Base-by-base conservation (phyloP, 2,329 filamentous ascomycete species). In the Penicillium corylophilum region DNA sequence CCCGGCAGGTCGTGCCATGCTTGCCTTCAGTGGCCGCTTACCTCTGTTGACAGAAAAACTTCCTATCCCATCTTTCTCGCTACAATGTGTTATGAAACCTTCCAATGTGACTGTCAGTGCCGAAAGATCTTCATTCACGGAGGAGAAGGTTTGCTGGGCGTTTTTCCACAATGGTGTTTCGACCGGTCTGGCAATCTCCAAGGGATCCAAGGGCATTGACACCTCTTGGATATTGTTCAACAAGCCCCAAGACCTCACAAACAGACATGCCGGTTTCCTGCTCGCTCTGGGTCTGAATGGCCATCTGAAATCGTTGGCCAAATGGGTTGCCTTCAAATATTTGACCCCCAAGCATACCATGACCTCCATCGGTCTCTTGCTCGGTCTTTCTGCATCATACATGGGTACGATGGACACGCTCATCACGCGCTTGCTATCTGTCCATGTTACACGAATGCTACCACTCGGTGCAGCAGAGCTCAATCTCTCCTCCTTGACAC, bases 181-280 rank as follows among this genome's bases (percentile, higher is more conserved):
- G n/a, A 90, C 89, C 22, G 94, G 94, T 3, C 76, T 99, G 23
- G 89, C 91, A 51, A 95, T 99, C 46, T 96, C 94, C 5, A 87
- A 86, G 12, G 82, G 90, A 50, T 93, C 92, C 3, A 90, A 90
- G 65, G 93, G 93, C 4, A 97, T 99, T 56, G 94, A 99, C 67
- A 96, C 92, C 0, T 97, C 93, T 0, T 99, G 95, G 95, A 96
- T 99, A 60, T 81, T 96, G 29, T 99, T 95, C 79, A 99, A 99
- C 76, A 96, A 96, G 68, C 93, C 94, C 0, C 82, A 85, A 33
- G 94, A 99, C 47, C 80, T 96, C 13, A 96, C 88, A 57, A 96
- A 97, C 67, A 84, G 94, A n/a, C 94, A 99, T 70, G 95, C 94
- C 26, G 94, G 94, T 0, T 94, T 99, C 57, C 75, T 99, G 39